Conservation (phyloP, 176 grass and related monocot genomes). For the Avena sativa region DNA sequence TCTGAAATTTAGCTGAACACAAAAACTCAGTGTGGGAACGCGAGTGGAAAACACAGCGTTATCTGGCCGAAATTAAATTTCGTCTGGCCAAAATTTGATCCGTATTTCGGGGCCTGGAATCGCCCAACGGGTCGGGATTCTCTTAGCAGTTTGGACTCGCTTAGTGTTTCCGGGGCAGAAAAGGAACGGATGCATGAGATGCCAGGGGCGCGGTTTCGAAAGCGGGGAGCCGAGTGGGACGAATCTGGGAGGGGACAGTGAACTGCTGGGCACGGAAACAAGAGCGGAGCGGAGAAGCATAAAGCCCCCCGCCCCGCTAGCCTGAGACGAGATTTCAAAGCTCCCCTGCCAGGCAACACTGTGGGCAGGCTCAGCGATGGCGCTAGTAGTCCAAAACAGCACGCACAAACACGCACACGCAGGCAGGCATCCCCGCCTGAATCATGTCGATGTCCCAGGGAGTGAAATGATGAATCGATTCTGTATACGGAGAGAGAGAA, state of each 20-base stretch:
- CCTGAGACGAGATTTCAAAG: conserved; percentile 17
- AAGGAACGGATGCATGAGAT: too few species aligned
- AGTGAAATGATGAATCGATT: conserved; percentile 51
- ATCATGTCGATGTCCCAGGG: conserved; percentile 28
- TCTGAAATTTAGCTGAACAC: too few species aligned
- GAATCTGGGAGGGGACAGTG: conserved; percentile 25
- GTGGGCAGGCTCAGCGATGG: conserved; percentile 35
- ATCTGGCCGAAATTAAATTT: too few species aligned
- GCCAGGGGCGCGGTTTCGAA: too few species aligned
- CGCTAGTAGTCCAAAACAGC: conserved; percentile 55
- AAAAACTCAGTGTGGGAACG: too few species aligned
- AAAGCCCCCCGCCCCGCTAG: background rate
- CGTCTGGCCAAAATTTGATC: too few species aligned
- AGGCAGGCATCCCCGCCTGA: background rate
- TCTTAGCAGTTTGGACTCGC: too few species aligned
- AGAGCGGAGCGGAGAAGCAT: background rate
- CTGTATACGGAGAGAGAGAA: background rate
- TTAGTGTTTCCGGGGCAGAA: too few species aligned
- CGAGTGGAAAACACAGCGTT: too few species aligned
- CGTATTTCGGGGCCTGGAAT: too few species aligned
- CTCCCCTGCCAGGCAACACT: conserved; percentile 30
- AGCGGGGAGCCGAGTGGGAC: too few species aligned
- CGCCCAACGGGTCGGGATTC: too few species aligned
- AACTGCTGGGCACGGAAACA: conserved; percentile 47
- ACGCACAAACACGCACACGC: conserved; percentile 40